Conservation (phyloP, 2,329 filamentous ascomycete species). For the Aspergillus tubingensis region DNA sequence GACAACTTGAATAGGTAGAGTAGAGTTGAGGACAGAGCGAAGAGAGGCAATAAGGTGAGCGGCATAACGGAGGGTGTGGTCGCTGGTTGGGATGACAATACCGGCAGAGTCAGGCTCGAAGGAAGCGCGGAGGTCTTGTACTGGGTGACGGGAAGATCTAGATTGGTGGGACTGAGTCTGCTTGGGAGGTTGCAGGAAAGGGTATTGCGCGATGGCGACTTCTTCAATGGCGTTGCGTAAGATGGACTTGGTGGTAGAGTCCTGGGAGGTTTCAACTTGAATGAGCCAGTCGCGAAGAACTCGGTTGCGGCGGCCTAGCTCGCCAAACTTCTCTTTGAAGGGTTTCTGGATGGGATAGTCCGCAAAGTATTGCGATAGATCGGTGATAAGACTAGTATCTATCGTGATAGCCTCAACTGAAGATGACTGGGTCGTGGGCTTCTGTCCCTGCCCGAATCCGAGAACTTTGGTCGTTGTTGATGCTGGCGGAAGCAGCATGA, state of each 20-base stretch:
- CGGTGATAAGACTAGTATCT: background rate
- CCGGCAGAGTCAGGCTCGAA: conserved; percentile 4
- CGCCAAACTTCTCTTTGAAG: conserved; percentile 7
- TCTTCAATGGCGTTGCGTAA: conserved; percentile 1
- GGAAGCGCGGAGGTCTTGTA: conserved; percentile 6
- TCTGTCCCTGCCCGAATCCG: background rate
- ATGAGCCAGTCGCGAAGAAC: conserved; percentile 7
- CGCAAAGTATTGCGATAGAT: conserved; percentile 6
- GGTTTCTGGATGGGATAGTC: conserved; percentile 7
- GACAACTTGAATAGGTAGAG: conserved; percentile 8
- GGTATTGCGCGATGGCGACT: background rate
- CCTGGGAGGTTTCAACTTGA: background rate
- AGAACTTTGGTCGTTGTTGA: background rate
- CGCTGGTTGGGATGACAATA: conserved; percentile 14
- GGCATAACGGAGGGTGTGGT: conserved; percentile 12
- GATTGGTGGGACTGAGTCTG: background rate
- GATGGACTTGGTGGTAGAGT: background rate
- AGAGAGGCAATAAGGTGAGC: conserved; percentile 7
- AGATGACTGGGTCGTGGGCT: background rate
- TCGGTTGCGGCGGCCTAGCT: conserved; percentile 7
- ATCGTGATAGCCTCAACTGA: background rate
- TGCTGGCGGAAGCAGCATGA: background rate
- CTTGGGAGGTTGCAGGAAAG: background rate
- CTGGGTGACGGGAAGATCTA: background rate
- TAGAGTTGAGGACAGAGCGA: conserved; percentile 8